These are phyloP conservation scores for Triadica sebifera DNA, from an alignment of 345 rosid species.

Conservation along the genomic window DNA sequence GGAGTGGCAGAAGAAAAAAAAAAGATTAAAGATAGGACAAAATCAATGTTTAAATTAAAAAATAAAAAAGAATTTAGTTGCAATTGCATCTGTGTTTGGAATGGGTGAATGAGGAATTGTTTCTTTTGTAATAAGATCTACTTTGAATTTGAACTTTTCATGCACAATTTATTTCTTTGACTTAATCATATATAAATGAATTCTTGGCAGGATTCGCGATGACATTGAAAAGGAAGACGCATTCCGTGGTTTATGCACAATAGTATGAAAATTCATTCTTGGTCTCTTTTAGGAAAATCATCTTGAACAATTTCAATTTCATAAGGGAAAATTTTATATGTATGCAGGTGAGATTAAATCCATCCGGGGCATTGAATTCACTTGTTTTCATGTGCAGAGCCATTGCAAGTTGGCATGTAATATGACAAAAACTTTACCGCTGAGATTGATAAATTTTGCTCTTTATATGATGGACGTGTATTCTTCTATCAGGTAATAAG, in stretches of 20 bases:
- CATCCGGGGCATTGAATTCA: slow-evolving; percentile 80
- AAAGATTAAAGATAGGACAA: neutral
- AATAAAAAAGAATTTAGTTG: neutral
- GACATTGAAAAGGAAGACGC: slow-evolving; percentile 97
- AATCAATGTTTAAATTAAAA: neutral
- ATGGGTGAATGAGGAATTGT: too few relatives aligned
- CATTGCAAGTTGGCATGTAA: slow-evolving; percentile 96
- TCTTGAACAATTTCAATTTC: neutral
- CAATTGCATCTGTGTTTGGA: too few relatives aligned
- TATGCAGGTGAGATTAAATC: slow-evolving; percentile 80
- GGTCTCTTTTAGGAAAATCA: neutral
- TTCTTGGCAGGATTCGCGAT: slow-evolving; percentile 76
- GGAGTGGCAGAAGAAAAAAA: too few relatives aligned
- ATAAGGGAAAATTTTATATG: slow-evolving; percentile 4
- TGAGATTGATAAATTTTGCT: neutral
- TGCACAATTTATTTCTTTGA: neutral
- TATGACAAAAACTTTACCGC: slow-evolving; percentile 16
- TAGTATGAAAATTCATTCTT: slow-evolving; percentile 42
- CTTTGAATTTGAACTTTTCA: neutral
- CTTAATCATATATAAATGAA: neutral
- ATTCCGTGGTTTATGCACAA: slow-evolving; percentile 88
- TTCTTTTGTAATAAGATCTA: neutral
- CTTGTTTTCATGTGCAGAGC: slow-evolving; percentile 81
- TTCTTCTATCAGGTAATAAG: slow-evolving; percentile 52
- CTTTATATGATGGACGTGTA: neutral